Base-by-base conservation (phyloP, 176 grass and related monocot species). In the Aechmea fasciata region DNA sequence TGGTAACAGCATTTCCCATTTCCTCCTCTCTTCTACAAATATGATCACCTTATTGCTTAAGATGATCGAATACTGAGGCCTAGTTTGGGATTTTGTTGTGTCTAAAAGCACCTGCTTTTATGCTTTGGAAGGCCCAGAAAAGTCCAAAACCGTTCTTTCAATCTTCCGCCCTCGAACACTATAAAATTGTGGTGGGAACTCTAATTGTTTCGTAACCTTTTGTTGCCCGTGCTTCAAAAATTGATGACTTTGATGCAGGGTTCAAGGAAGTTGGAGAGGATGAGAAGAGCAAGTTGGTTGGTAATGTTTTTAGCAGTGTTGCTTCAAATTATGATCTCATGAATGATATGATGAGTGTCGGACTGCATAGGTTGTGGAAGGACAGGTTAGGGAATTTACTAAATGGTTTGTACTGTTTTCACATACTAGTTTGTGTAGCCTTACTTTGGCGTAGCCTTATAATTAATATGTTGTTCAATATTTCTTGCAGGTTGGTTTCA, bases 321-420 rank as follows among this genome's bases (percentile, higher is more conserved):
- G 89, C 89, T 17, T 92, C 93, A 48, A 96, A 74, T 52, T 92
- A 96, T 63, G 93, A 92, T 75, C 67, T 96, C 65, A 96, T 96
- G 92, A 96, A 96, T 72, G 88, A 89, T 82, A 73, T 96, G 48
- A 96, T 89, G 93, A 92, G 93, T 68, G 79, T 66, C 33, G 93
- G 86, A 13, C 69, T 96, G 68, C 93, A 96, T 69, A 83, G 93
- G 57, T 51, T 90, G 73, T 96, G 93, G 93, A 96, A 96, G 71
- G 93, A 96, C 68, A 87, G 81, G 91, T 96, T 53, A 50, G 48
- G 53, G 2, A 3, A 20, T 33, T 53, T 50, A 41, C 33, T 1
- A 11, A 26, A n/a, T 66, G 3, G 12, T 13, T 63, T 50, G 19
- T 12, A 33, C 14, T 3, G 68, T 73, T 51, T 52, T 47, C 62